These are phyloP conservation scores for Pseudonitzschia multiseries DNA, from an alignment of 108 stramenopile species.

Conservation along the genomic window DNA sequence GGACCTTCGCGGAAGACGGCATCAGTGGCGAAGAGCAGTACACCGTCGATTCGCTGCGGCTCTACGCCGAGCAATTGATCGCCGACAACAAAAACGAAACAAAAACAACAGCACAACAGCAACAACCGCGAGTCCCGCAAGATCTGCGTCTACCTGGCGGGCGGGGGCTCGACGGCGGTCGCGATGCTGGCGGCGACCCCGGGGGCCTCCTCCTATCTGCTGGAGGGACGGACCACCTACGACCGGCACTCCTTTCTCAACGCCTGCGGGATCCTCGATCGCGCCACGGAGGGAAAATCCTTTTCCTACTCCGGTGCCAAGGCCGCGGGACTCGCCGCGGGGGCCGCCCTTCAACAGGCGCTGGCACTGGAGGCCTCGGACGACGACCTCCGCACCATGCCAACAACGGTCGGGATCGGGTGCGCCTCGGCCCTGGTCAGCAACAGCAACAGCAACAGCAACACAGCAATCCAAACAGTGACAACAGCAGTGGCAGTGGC, in stretches of 20 bases:
- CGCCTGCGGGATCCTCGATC: neutral
- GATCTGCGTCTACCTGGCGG: conserved; percentile 46
- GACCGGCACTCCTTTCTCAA: conserved; percentile 64
- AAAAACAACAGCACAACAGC: neutral
- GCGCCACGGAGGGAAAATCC: neutral
- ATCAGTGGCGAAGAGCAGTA: neutral
- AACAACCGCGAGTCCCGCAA: neutral
- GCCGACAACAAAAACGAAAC: neutral
- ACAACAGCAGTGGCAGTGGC: neutral
- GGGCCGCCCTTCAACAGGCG: conserved; percentile 59
- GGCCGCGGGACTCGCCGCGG: conserved; percentile 57
- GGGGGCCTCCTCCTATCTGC: conserved; percentile 64
- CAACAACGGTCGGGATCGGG: conserved; percentile 56
- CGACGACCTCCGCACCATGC: conserved; percentile 24
- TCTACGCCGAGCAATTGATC: neutral
- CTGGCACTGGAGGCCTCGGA: conserved; percentile 37
- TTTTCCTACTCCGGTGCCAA: conserved; percentile 26
- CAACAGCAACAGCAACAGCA: conserved; percentile 3
- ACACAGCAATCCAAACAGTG: too few relatives aligned
- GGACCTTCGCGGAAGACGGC: neutral
- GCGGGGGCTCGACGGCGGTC: conserved; percentile 65
- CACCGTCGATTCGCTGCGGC: conserved; percentile 1
- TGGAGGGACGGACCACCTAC: conserved; percentile 66
- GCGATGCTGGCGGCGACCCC: conserved; percentile 67
- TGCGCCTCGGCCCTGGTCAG: conserved; percentile 51